Evolutionary conservation across 768 basidiomycete genomes (phyloP).

Genomic region (Pluteus cervinus): DNA sequence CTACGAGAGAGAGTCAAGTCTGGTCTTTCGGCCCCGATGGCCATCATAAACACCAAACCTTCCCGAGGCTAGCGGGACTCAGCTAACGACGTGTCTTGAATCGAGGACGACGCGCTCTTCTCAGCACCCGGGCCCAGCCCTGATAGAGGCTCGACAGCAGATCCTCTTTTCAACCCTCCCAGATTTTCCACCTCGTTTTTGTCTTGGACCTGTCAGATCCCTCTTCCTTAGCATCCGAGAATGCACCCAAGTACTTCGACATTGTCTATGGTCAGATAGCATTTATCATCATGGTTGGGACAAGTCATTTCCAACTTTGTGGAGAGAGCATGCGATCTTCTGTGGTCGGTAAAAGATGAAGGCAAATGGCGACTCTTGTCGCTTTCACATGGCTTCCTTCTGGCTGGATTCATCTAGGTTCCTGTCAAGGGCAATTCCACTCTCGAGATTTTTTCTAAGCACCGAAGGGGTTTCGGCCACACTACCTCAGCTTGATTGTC

Average conservation of each 20-base stretch:
- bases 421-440: no score
- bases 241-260: conserved; percentile 75
- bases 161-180: conserved; percentile 26
- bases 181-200: conserved; percentile 81
- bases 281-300: conserved; percentile 88
- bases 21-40: conserved; percentile 86
- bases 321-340: conserved; percentile 67
- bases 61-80: conserved; percentile 68
- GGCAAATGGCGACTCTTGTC: no score
- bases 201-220: conserved; percentile 90
- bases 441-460: no score
- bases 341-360: conserved; percentile 70
- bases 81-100: conserved; percentile 41
- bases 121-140: conserved; percentile 21
- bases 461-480: no score
- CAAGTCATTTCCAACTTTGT: conserved; percentile 87
- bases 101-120: conserved; percentile 34
- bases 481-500: no score
- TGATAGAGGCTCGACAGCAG: conserved; percentile 23
- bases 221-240: conserved; percentile 74
- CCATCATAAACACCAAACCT: conserved; percentile 63
- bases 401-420: no score
- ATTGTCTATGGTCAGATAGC: conserved; percentile 85
- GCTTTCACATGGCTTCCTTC: no score
- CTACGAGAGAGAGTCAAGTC: conserved; percentile 70